Base-by-base conservation (phyloP, 768 basidiomycete species). In the Paxillus involutus region DNA sequence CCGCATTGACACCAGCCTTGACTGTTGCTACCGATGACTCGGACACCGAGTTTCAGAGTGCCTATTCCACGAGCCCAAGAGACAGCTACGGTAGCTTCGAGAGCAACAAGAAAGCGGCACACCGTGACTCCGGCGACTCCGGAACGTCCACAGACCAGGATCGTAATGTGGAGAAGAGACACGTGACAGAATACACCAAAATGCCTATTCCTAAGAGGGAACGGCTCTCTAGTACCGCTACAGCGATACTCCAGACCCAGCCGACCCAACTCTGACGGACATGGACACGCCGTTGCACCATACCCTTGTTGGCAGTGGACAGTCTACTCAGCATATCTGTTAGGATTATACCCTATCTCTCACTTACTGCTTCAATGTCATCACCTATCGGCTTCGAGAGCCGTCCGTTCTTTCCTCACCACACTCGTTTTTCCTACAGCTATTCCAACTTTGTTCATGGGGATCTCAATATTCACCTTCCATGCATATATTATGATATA, bases 41-140 rank as follows among this genome's bases (percentile, higher is more conserved):
- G 19, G 89, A 91, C 61, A 87, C 86, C 26, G 91, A 93, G 63
- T 93, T 92, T 68, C 89, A 91, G 71, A 92, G 90, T 58, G 91
- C 91, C 33, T 91, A 88, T 69, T 91, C 89, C 5, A 72, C 81
- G 3, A 89, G 88, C 63, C 88, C 89, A 12, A 81, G 87, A 1
- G 80, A 74, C 43, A 89, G 86, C 64, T 84, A 82, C 58, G 80
- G 77, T 40, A 81, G 80, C 63, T 76, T 70, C 49, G 69, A 72
- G 32, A 60, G 58, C 51, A 70, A 53, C 21, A 59, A 60, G 44
- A 64, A 61, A 46, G 62, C 45, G 19, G 41, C 40, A 24, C 59
- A 62, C 43, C 61, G 53, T 17, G 62, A 64, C 51, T 69, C 72
- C 16, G 63, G 74, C 17, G 69, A 64, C 55, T 64, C 68, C 36